These are phyloP conservation scores for Naganishia albida DNA, from an alignment of 1,284 basidiomycete genomes.

Conservation along the genomic window DNA sequence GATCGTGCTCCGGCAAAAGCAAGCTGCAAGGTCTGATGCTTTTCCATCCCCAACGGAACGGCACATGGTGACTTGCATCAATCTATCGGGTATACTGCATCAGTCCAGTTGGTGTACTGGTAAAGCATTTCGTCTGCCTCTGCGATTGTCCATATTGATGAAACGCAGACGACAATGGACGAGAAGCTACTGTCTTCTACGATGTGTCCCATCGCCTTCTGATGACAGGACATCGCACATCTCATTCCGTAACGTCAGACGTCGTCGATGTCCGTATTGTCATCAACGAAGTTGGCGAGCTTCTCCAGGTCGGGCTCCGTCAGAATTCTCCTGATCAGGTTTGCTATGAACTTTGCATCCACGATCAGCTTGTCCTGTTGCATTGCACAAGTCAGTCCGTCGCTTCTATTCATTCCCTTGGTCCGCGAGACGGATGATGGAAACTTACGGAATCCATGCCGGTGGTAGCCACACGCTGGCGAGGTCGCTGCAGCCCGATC, in stretches of 20 bases:
- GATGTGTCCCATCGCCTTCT: background rate
- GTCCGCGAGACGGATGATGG: background rate
- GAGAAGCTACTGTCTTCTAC: background rate
- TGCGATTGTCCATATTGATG: no score
- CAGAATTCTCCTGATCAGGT: conserved; percentile 11
- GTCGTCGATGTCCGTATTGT: conserved; percentile 1
- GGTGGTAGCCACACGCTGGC: conserved; percentile 11
- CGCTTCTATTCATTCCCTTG: background rate
- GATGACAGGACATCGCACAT: no score
- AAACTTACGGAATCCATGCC: conserved; percentile 14
- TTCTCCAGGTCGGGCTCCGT: conserved; percentile 8
- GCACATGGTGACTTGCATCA: no score
- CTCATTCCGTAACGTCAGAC: no score
- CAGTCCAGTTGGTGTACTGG: no score
- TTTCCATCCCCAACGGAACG: no score
- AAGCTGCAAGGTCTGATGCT: no score
- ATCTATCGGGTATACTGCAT: no score
- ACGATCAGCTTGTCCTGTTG: conserved; percentile 11
- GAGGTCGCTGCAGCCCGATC: conserved; percentile 34
- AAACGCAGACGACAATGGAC: background rate
- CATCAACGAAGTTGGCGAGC: background rate
- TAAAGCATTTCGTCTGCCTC: no score
- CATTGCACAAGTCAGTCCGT: background rate
- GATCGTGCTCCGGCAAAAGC: no score
- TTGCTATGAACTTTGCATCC: conserved; percentile 21